Evolutionary conservation across 768 basidiomycete genomes (phyloP).

Genomic region (Rossbeevera mucosa): DNA sequence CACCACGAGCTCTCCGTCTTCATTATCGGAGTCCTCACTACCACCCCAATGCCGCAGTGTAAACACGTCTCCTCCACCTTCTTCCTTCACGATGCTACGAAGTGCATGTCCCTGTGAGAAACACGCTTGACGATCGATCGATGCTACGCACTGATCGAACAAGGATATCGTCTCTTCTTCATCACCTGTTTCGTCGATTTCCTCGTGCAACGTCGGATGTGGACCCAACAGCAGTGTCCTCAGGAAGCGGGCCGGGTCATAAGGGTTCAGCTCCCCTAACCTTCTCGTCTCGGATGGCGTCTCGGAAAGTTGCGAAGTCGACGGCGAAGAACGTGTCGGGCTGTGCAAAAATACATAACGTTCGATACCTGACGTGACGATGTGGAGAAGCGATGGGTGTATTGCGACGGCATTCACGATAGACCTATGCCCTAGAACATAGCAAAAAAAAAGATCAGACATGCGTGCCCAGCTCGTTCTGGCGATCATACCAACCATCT

Average conservation of each 20-base stretch:
- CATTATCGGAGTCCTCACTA: conserved; percentile 22
- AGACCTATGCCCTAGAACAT: conserved; percentile 57
- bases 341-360: conserved; percentile 65
- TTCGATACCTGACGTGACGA: conserved; percentile 73
- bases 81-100: conserved; percentile 54
- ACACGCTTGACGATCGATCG: background rate
- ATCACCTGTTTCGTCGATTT: conserved; percentile 28
- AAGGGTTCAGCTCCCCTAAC: conserved; percentile 33
- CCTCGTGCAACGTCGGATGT: conserved; percentile 27
- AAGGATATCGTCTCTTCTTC: conserved; percentile 55
- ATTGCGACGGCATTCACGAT: conserved; percentile 73
- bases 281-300: conserved; percentile 48
- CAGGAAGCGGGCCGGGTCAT: conserved; percentile 36
- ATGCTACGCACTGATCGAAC: conserved; percentile 65
- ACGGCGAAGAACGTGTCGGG: conserved; percentile 55
- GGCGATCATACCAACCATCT: conserved; percentile 39
- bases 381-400: conserved; percentile 64
- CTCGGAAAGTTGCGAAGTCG: conserved; percentile 36
- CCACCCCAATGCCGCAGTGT: conserved; percentile 37
- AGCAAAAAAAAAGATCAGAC: conserved; percentile 3
- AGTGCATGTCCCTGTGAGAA: conserved; percentile 9
- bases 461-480: background rate
- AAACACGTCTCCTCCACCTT: conserved; percentile 58
- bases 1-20: conserved; percentile 20
- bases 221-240: conserved; percentile 32